A percentile compares a stretch with the other conserved stretches of the same genome.
These are phyloP conservation scores for Cruciata laevipes DNA, from an alignment of 257 asterid genomes.

Conservation along the genomic window DNA sequence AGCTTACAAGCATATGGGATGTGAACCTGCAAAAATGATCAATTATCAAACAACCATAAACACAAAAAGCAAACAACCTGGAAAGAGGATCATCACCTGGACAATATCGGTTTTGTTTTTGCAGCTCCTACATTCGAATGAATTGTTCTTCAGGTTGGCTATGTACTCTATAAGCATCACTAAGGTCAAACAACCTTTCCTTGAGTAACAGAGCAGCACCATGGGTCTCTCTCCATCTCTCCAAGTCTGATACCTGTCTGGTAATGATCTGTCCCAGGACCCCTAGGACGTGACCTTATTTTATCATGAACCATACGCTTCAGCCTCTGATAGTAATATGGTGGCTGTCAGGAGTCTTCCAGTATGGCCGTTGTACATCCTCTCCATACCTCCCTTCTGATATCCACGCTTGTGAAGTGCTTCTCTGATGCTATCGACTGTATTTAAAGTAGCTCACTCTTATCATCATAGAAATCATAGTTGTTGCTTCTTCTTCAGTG, in stretches of 20 bases:
- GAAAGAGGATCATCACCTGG: constrained; percentile 44
- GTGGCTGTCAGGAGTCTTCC: constrained; percentile 77
- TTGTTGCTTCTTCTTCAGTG: constrained; percentile 98
- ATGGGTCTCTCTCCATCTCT: constrained; percentile 97
- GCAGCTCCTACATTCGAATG: constrained; percentile 95
- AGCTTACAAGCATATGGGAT: constrained; percentile 94
- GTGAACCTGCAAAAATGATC: constrained; percentile 52
- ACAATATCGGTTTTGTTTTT: constrained; percentile 87
- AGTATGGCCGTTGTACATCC: constrained; percentile 95
- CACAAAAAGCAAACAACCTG: too few species aligned
- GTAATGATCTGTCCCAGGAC: constrained; percentile 94
- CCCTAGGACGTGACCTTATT: constrained; percentile 97
- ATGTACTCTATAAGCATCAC: constrained; percentile 94
- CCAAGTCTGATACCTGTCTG: constrained; percentile 95
- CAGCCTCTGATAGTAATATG: constrained; percentile 91
- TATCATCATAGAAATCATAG: constrained; percentile 98
- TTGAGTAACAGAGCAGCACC: constrained; percentile 95
- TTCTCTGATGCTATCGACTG: constrained; percentile 85
- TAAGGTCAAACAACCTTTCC: constrained; percentile 86
- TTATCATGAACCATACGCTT: constrained; percentile 98
- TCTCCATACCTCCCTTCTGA: constrained; percentile 81
- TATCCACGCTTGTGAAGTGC: constrained; percentile 92
- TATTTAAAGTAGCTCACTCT: constrained; percentile 39
- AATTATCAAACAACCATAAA: neutral
- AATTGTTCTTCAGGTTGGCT: constrained; percentile 84